Conservation (phyloP, 768 basidiomycete species). For the Phanerochaete carnosa region DNA sequence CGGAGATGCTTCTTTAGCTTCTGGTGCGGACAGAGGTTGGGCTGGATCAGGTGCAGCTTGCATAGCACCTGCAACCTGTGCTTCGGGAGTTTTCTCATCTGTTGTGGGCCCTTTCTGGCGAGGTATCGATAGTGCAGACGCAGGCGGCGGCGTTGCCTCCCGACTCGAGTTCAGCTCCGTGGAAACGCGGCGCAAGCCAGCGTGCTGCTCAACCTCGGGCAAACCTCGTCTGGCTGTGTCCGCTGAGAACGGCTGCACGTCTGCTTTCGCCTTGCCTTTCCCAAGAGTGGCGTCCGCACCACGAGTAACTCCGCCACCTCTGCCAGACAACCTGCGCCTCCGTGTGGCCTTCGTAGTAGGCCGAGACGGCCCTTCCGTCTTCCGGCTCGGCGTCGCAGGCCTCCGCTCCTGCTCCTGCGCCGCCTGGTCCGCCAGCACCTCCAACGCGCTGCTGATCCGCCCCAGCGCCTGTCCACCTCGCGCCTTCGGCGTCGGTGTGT, state of each 20-base stretch:
- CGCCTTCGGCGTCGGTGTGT: neutral
- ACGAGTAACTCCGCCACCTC: neutral
- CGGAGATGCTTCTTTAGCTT: neutral
- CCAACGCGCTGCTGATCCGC: slow-evolving; percentile 49
- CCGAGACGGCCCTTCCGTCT: neutral
- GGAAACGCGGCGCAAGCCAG: neutral
- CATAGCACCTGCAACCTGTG: neutral
- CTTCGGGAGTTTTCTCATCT: neutral
- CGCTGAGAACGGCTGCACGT: neutral
- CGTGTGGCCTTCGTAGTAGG: too few species aligned
- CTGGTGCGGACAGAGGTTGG: neutral
- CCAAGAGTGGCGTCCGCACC: neutral
- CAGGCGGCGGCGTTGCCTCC: neutral
- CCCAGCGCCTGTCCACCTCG: neutral
- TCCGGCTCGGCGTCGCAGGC: slow-evolving; percentile 5
- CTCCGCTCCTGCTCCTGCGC: slow-evolving; percentile 32
- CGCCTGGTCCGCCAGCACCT: slow-evolving; percentile 74
- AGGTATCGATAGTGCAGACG: neutral
- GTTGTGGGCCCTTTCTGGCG: neutral
- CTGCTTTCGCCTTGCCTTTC: neutral
- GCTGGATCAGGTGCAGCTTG: neutral
- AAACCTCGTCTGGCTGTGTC: neutral
- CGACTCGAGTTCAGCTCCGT: neutral
- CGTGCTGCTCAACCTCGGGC: too few species aligned
- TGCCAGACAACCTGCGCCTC: too few species aligned